These are phyloP conservation scores for Metschnikowia vanudenii DNA, from an alignment of 805 yeast genomes.

Conservation along the genomic window DNA sequence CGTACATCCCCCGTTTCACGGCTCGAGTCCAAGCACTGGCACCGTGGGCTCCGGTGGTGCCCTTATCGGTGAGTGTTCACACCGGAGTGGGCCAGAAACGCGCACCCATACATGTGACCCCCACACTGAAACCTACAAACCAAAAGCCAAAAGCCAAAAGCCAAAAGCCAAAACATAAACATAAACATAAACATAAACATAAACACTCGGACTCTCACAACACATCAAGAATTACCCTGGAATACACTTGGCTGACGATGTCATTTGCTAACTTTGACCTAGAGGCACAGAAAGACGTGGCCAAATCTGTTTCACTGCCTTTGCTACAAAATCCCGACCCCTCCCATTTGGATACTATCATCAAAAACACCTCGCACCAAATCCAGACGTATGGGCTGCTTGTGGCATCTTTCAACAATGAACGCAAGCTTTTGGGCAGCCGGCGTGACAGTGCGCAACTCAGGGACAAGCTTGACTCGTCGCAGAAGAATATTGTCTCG, in stretches of 20 bases:
- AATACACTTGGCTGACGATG: too few species aligned
- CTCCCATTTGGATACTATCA: constrained; percentile 34
- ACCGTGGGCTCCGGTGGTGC: too few species aligned
- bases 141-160: too few species aligned
- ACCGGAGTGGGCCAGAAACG: too few species aligned
- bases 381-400: constrained; percentile 47
- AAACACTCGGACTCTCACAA: too few species aligned
- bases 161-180: too few species aligned
- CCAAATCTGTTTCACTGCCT: background rate
- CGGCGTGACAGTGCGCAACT: constrained; percentile 43
- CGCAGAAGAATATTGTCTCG: constrained; percentile 31
- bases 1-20: too few species aligned
- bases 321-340: background rate
- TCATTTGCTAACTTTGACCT: constrained; percentile 54
- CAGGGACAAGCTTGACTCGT: constrained; percentile 35
- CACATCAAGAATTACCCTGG: too few species aligned
- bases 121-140: too few species aligned
- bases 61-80: too few species aligned
- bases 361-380: constrained; percentile 37
- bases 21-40: too few species aligned
- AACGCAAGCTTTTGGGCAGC: constrained; percentile 52
- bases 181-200: background rate
- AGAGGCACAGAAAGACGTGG: constrained; percentile 43
- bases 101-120: too few species aligned
- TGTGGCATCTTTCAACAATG: constrained; percentile 50